These are phyloP conservation scores for Ceratobasidium sp. DNA, from an alignment of 1,284 basidiomycete genomes.

Conservation along the genomic window DNA sequence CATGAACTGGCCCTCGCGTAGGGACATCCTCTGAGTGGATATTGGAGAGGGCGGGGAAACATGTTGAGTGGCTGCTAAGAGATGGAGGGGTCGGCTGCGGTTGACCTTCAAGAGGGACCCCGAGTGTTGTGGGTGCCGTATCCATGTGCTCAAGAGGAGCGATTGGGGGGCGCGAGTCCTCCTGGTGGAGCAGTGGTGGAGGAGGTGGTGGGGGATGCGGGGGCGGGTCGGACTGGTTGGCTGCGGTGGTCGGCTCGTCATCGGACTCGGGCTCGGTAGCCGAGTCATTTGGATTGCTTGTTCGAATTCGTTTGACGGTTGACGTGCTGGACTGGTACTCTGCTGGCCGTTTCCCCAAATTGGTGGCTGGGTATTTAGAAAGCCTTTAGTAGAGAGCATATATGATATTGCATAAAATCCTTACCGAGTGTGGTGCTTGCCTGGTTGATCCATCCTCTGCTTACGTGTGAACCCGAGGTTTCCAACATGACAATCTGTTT, in stretches of 20 bases:
- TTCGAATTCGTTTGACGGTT: background rate
- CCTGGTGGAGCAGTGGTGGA: background rate
- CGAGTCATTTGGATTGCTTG: background rate
- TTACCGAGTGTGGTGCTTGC: background rate
- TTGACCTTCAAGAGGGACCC: background rate
- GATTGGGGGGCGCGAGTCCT: background rate
- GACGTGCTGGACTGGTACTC: background rate
- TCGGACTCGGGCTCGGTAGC: background rate
- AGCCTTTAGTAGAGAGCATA: background rate
- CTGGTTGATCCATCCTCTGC: background rate
- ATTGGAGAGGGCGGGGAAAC: background rate
- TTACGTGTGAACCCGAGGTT: background rate
- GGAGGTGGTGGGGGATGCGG: background rate
- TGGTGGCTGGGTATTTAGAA: background rate
- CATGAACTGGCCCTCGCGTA: background rate
- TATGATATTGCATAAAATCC: background rate
- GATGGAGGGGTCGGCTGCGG: background rate
- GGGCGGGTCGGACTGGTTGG: background rate
- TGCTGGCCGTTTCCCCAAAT: background rate
- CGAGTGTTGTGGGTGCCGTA: background rate
- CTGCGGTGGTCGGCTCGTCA: background rate
- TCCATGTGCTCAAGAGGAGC: background rate
- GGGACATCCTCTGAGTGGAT: background rate
- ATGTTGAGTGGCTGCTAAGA: background rate
- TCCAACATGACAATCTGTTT: background rate